These are phyloP conservation scores for Leptodontidium sp. DNA, from an alignment of 2,329 filamentous ascomycete genomes.

Conservation along the genomic window DNA sequence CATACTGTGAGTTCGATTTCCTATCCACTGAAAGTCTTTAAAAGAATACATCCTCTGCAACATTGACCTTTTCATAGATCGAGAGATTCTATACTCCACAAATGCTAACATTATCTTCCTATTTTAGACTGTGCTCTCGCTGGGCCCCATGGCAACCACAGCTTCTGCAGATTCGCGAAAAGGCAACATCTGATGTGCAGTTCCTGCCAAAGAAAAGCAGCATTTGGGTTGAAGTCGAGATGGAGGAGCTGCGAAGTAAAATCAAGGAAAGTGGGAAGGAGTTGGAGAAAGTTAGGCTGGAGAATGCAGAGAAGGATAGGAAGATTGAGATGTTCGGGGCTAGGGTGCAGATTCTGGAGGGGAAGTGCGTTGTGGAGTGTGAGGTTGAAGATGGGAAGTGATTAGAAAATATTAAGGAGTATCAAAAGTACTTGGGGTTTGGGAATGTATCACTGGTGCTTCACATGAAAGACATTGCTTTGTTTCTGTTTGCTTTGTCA, in stretches of 20 bases:
- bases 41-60: neutral
- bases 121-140: neutral
- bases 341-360: conserved; percentile 1
- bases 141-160: neutral
- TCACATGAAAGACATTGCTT: neutral
- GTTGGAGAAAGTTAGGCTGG: neutral
- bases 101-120: neutral
- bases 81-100: neutral
- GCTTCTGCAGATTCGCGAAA: neutral
- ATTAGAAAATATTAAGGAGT: neutral
- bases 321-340: neutral
- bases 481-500: neutral
- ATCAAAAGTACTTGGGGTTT: no score
- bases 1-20: neutral
- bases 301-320: neutral
- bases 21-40: neutral
- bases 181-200: neutral
- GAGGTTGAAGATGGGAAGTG: neutral
- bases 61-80: no score
- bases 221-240: neutral
- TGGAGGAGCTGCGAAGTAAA: neutral
- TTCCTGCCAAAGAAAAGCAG: neutral
- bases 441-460: neutral
- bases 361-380: neutral
- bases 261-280: neutral